Conservation (phyloP, 768 basidiomycete species). For the Mycena olivaceomarginata region DNA sequence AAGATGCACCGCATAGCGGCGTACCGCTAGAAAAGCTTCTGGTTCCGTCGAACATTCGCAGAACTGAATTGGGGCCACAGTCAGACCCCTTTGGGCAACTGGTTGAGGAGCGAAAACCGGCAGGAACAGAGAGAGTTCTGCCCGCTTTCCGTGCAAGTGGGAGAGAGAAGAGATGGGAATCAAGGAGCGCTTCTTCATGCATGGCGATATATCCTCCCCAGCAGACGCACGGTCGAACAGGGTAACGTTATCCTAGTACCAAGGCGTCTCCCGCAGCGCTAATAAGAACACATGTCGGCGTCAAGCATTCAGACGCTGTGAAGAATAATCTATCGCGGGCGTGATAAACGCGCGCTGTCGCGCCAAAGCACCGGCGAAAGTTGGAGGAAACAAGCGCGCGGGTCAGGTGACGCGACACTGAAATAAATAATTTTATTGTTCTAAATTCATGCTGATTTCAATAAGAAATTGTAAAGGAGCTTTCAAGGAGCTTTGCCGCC, state of each 20-base stretch:
- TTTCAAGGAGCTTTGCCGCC: no score
- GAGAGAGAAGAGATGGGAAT: not conserved
- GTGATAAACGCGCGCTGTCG: not conserved
- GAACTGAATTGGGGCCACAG: not conserved
- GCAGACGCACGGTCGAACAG: not conserved
- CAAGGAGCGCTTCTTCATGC: not conserved
- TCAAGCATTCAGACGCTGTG: not conserved
- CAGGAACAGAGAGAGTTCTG: not conserved
- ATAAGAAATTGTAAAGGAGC: no score
- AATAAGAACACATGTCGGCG: not conserved
- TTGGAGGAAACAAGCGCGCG: not conserved
- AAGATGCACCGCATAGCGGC: constrained; percentile 1
- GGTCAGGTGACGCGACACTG: not conserved
- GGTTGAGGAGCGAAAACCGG: not conserved
- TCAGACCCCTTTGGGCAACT: not conserved
- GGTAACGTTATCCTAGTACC: not conserved
- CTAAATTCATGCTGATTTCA: no score
- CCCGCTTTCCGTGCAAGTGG: not conserved
- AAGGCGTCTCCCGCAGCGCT: not conserved
- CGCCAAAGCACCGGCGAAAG: not conserved
- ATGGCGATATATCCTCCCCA: not conserved
- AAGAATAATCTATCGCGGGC: not conserved
- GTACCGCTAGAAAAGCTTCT: not conserved
- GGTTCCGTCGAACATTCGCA: not conserved
- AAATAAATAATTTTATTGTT: no score